phyloP scores from a whole-genome alignment of 1,139 yeast species.

The Kazachstania sp. region DNA sequence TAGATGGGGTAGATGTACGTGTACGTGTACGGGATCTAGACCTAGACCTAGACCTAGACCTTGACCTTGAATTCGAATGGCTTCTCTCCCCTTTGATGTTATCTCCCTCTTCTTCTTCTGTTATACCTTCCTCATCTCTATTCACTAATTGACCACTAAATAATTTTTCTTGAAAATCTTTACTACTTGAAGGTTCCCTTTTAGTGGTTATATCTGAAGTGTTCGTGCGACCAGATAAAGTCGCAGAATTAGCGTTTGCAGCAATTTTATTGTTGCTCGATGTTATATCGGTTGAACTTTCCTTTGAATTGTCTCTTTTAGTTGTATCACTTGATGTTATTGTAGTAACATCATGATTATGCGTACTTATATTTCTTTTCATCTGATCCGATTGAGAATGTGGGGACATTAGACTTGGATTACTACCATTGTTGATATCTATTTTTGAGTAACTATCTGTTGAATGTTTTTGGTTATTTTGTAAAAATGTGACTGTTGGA shows the following conservation, averaged over 20 bases:
- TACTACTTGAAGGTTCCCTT: constrained; percentile 6
- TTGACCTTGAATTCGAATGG: background rate
- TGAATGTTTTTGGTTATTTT: background rate
- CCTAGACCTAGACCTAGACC: no score
- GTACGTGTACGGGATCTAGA: no score
- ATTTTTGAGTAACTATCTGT: no score
- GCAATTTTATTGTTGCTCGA: background rate
- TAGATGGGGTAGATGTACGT: background rate
- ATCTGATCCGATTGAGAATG: background rate
- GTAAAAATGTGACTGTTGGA: background rate
- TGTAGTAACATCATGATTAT: background rate
- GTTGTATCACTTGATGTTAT: background rate
- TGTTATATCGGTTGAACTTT: background rate
- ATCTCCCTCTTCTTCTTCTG: background rate
- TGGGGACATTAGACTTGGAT: background rate
- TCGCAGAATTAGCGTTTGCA: background rate
- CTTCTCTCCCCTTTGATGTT: background rate
- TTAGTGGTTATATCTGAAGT: constrained; percentile 5
- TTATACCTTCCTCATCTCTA: constrained; percentile 24
- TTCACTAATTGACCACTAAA: constrained; percentile 30
- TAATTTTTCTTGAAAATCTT: constrained; percentile 29
- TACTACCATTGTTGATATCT: background rate
- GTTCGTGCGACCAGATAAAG: constrained; percentile 1
- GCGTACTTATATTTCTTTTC: background rate
- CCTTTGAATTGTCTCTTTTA: background rate